These are phyloP conservation scores for Saccharum officinarum DNA, from an alignment of 176 grass and related monocot species.

Conservation along the genomic window DNA sequence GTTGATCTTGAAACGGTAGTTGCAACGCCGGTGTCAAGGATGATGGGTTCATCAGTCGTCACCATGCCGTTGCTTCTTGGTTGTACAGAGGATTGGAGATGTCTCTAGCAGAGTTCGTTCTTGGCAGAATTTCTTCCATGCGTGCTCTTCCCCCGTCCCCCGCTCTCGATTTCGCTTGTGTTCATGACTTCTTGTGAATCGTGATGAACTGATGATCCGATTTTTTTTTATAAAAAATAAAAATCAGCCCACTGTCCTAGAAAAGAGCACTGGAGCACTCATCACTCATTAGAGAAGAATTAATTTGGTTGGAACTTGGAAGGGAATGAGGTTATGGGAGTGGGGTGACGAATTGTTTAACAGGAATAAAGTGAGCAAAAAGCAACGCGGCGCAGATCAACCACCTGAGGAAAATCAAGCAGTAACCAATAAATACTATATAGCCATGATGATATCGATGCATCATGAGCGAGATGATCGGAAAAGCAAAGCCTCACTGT, in stretches of 20 bases:
- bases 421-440: neutral
- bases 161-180: neutral
- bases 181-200: neutral
- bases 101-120: neutral
- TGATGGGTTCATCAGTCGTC: neutral
- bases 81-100: slow-evolving; percentile 31
- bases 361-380: slow-evolving; percentile 29
- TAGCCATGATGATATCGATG: slow-evolving; percentile 4
- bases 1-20: slow-evolving; percentile 38
- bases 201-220: neutral
- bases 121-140: neutral
- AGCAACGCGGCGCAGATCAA: slow-evolving; percentile 48
- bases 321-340: neutral
- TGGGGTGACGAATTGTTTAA: slow-evolving; percentile 3
- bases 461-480: slow-evolving; percentile 9
- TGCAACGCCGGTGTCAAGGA: slow-evolving; percentile 29
- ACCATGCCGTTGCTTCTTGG: slow-evolving; percentile 17
- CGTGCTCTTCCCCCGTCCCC: neutral
- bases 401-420: slow-evolving; percentile 31
- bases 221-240: neutral
- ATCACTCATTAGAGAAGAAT: neutral
- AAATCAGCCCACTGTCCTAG: neutral
- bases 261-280: neutral
- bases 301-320: neutral
- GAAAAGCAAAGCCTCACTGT: neutral